Base-by-base conservation (phyloP, 2,329 filamentous ascomycete species). In the Aureobasidium subglaciale region DNA sequence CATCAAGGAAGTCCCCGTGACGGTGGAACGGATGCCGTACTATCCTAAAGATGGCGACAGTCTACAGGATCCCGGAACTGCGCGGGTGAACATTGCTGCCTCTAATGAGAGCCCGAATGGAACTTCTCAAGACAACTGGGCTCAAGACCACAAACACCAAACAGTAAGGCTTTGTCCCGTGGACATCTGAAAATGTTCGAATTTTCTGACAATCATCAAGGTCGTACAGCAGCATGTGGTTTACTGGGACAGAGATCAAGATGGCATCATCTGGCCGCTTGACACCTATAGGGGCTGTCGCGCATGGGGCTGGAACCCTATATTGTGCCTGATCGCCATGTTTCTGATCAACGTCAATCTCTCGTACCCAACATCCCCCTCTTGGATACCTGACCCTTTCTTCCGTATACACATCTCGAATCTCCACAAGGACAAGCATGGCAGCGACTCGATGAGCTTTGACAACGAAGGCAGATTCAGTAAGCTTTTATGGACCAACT, bases 171-270 rank as follows among this genome's bases (percentile, higher is more conserved):
- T 20, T 11, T 16, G 24, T 7, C 2, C 2, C 9, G 6, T 10
- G 9, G 11, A 9, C 15, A 11, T 22, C 5, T 30, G 29, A 25
- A 20, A 9, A 4, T 13, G 2, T 2, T 22, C 16, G 16, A 8
- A 2, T 50, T 3, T 40, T 29, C 58, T 61, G 24, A 48, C 25
- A 27, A 20, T 24, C 6, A 40, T 50, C 15, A 54, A 63, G 63
- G 73, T 79, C 11, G 70, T 81, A 3, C 76, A 79, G 62, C 78
- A 81, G 61, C 79, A 81, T 63, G 72, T 72, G 61, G 67, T 68
- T 20, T 81, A 78, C 69, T 82, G 77, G 60, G 78, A 81, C 63
- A 61, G 66, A 9, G 78, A 81, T 62, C 61, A 65, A 25, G 78
- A 81, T 62, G 75, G 75, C 30, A 65, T 81, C n/a, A 75, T 81